Conservation (phyloP, 768 basidiomycete species). For the Lactifluus subvellereus region DNA sequence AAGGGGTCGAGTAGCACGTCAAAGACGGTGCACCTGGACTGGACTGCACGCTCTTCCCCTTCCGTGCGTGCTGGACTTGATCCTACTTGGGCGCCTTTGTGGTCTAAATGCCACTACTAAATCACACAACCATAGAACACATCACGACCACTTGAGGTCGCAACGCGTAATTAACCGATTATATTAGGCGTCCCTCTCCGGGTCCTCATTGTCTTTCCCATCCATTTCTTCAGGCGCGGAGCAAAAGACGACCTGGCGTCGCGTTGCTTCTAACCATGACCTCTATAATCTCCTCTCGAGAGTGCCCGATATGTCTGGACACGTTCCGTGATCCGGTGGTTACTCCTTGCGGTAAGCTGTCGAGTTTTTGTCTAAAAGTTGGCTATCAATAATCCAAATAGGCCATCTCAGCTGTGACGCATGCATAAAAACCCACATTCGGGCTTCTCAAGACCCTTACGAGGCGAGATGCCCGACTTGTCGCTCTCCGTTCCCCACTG, state of each 20-base stretch:
- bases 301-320: conserved; percentile 22
- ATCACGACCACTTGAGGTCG: background rate
- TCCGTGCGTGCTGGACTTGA: background rate
- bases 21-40: background rate
- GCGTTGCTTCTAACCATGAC: background rate
- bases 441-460: background rate
- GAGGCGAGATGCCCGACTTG: conserved; percentile 20
- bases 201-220: background rate
- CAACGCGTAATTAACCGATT: background rate
- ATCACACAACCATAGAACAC: background rate
- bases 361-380: background rate
- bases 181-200: background rate
- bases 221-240: background rate
- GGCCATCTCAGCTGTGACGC: conserved; percentile 19
- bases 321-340: conserved; percentile 8
- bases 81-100: conserved; percentile 5
- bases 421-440: conserved; percentile 8
- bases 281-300: background rate
- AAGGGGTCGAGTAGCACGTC: too few relatives aligned
- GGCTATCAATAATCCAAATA: background rate
- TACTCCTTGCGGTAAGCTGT: conserved; percentile 19
- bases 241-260: background rate
- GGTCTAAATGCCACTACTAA: background rate
- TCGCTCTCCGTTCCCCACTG: conserved; percentile 14
- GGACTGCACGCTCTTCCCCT: background rate